Conservation (phyloP, 495 filamentous ascomycete genomes). For the Lentithecium fluviatile region DNA sequence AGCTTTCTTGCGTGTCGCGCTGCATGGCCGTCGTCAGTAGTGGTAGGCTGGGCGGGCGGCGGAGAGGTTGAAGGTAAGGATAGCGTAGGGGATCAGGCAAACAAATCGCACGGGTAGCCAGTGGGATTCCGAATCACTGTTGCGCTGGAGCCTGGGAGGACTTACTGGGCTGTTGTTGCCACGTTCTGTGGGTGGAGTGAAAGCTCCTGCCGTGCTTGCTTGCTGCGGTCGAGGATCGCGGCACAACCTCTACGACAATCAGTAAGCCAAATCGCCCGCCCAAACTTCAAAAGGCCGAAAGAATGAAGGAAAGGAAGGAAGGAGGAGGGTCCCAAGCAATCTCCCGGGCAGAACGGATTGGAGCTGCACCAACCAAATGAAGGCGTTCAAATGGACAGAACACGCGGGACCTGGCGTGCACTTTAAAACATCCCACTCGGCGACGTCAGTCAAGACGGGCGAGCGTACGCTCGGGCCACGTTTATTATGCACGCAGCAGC, state of each 20-base stretch:
- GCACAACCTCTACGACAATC: too few species aligned
- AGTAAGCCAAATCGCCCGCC: too few species aligned
- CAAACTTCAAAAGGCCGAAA: too few species aligned
- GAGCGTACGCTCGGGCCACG: neutral
- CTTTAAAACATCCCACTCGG: neutral
- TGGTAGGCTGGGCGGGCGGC: neutral
- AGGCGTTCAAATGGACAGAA: neutral
- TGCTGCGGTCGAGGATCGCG: too few species aligned
- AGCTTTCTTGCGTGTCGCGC: constrained; percentile 17
- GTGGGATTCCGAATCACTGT: neutral
- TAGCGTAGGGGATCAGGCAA: neutral
- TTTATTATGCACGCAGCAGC: neutral
- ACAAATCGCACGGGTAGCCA: neutral
- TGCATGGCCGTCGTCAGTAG: constrained; percentile 11
- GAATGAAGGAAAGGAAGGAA: too few species aligned
- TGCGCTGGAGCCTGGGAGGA: neutral
- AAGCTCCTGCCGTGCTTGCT: too few species aligned
- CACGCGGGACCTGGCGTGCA: neutral
- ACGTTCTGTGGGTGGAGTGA: too few species aligned
- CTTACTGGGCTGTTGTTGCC: neutral
- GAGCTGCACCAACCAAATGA: neutral
- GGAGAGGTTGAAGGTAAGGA: neutral
- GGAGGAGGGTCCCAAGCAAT: too few species aligned
- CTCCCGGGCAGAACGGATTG: neutral
- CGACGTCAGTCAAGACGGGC: neutral